Conservation (phyloP, 352 stramenopile species). For the Globisporangium polare region DNA sequence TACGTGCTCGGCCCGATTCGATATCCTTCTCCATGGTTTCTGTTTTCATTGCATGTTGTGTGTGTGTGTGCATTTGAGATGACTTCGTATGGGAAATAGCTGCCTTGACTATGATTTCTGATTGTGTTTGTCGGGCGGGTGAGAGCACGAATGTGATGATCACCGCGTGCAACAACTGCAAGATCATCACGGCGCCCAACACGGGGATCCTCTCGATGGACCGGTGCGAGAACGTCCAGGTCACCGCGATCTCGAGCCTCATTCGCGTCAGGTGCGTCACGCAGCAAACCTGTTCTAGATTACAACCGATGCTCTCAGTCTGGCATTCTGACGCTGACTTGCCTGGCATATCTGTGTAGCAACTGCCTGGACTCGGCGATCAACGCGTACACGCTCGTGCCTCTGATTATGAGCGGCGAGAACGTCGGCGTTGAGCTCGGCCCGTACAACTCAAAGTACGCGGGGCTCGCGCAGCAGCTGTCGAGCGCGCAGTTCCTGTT, state of each 20-base stretch:
- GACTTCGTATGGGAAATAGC: constrained; percentile 3
- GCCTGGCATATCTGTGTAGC: constrained; percentile 34
- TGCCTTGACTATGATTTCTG: constrained; percentile 45
- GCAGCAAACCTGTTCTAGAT: not conserved
- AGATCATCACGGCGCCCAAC: constrained; percentile 93
- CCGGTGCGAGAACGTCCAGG: constrained; percentile 92
- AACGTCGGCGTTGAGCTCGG: constrained; percentile 94
- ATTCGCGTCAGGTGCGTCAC: constrained; percentile 72
- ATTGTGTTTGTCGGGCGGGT: constrained; percentile 7
- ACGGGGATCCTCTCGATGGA: constrained; percentile 91
- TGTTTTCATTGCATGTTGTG: not conserved
- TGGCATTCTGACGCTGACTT: not conserved
- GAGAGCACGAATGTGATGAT: constrained; percentile 86
- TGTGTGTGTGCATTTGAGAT: not conserved
- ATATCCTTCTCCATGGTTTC: constrained; percentile 50
- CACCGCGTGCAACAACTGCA: constrained; percentile 93
- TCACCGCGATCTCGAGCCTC: constrained; percentile 84
- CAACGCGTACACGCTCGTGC: constrained; percentile 90
- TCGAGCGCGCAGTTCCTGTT: constrained; percentile 38
- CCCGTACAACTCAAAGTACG: constrained; percentile 95
- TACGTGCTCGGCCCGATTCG: constrained; percentile 94
- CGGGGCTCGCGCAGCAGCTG: constrained; percentile 82
- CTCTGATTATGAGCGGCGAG: constrained; percentile 92
- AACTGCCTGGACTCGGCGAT: constrained; percentile 93
- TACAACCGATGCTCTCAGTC: not conserved